A percentile compares a stretch with the other conserved stretches of the same genome.
Conservation (phyloP, 495 filamentous ascomycete species). For the Talaromyces borbonicus region DNA sequence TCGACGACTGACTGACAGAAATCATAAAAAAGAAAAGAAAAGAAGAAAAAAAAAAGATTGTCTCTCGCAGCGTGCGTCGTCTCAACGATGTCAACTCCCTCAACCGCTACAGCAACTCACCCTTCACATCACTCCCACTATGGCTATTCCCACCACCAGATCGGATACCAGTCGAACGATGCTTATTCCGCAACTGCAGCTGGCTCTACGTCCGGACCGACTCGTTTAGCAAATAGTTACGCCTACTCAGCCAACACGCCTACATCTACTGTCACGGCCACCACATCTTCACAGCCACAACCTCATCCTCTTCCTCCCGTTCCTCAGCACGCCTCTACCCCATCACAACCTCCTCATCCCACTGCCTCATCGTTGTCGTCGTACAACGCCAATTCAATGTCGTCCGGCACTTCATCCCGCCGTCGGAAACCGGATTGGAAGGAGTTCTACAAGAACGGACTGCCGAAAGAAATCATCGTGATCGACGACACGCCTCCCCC, state of each 20-base stretch:
- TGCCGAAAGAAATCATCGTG: slow-evolving; percentile 89
- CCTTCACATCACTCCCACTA: slow-evolving; percentile 62
- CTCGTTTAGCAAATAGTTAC: slow-evolving; percentile 42
- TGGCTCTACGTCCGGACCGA: slow-evolving; percentile 36
- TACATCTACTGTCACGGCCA: slow-evolving; percentile 31
- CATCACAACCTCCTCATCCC: slow-evolving; percentile 12
- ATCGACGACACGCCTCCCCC: slow-evolving; percentile 85
- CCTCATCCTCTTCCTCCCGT: slow-evolving; percentile 10
- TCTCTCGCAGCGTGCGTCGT: too few relatives aligned
- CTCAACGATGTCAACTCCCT: slow-evolving; percentile 71
- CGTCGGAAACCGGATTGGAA: slow-evolving; percentile 68
- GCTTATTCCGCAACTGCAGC: slow-evolving; percentile 46
- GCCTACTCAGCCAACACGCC: slow-evolving; percentile 36
- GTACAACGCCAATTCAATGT: slow-evolving; percentile 13
- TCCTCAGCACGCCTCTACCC: slow-evolving; percentile 10
- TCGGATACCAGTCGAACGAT: slow-evolving; percentile 41
- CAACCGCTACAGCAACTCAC: slow-evolving; percentile 68
- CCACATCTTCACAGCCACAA: slow-evolving; percentile 21
- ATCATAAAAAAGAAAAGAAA: too few relatives aligned
- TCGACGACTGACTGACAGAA: too few relatives aligned
- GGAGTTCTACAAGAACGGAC: slow-evolving; percentile 84
- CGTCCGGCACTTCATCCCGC: slow-evolving; percentile 49
- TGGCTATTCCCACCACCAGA: slow-evolving; percentile 57
- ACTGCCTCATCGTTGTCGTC: too few relatives aligned
- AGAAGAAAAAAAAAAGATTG: too few relatives aligned